These are phyloP conservation scores for Cercospora berteroae DNA, from an alignment of 2,329 filamentous ascomycete species.

Conservation along the genomic window DNA sequence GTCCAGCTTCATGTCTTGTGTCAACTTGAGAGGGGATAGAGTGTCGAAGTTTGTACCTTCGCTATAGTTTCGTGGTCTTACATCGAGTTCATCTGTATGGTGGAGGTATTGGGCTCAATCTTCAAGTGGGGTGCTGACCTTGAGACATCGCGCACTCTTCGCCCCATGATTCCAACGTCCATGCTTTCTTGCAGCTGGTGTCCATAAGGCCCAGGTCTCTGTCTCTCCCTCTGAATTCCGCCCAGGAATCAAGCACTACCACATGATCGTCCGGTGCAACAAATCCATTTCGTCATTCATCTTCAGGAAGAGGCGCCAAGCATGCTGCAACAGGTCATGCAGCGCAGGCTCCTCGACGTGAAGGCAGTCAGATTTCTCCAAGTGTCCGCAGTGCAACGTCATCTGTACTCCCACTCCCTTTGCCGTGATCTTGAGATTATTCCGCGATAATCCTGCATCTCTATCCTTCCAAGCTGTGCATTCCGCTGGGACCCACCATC, in stretches of 20 bases:
- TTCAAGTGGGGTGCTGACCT: neutral
- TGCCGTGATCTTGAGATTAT: neutral
- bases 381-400: neutral
- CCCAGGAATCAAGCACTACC: neutral
- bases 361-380: neutral
- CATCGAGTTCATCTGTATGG: neutral
- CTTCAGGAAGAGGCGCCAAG: neutral
- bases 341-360: neutral
- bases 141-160: neutral
- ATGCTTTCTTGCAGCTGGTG: neutral
- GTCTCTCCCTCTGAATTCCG: neutral
- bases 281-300: neutral
- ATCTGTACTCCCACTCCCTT: neutral
- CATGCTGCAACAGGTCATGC: neutral
- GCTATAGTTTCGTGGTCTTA: neutral
- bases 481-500: neutral
- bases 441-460: neutral
- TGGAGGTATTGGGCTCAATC: neutral
- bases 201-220: neutral
- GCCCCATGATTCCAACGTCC: neutral
- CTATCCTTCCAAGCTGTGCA: neutral
- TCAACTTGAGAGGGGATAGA: neutral
- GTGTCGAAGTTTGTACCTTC: neutral
- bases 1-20: neutral
- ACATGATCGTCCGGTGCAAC: neutral